A percentile compares a stretch with the other conserved stretches of the same genome.
Conservation (phyloP, 257 asterid species). For the Solanum rostratum region DNA sequence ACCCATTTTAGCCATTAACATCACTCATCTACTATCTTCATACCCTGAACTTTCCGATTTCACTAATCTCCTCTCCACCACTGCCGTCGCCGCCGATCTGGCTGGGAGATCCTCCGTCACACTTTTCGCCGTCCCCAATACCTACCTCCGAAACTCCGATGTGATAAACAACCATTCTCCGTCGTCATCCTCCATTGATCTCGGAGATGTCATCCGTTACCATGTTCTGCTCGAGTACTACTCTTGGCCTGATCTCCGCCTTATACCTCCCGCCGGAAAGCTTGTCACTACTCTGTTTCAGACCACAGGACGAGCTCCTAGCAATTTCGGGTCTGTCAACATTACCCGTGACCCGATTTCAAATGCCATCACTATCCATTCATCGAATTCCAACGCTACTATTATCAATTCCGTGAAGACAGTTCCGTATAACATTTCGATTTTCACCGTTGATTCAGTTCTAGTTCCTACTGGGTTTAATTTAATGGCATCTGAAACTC, state of each 20-base stretch:
- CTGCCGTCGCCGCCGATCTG: conserved; percentile 52
- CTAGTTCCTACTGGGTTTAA: conserved; percentile 36
- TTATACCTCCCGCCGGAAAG: conserved; percentile 37
- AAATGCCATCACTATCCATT: conserved; percentile 21
- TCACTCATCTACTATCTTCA: conserved; percentile 36
- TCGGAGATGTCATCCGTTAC: conserved; percentile 73
- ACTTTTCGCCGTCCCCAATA: conserved; percentile 45
- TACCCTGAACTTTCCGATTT: conserved; percentile 44
- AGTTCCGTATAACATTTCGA: conserved; percentile 30
- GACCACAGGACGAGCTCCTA: conserved; percentile 59
- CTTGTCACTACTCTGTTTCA: conserved; percentile 64
- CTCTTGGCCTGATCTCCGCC: conserved; percentile 51
- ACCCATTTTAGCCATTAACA: conserved; percentile 25
- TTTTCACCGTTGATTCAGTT: conserved; percentile 34
- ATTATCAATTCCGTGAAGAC: conserved; percentile 28
- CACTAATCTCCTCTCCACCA: conserved; percentile 43
- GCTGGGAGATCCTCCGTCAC: conserved; percentile 37
- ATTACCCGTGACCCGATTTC: conserved; percentile 31
- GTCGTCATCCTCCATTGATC: conserved; percentile 31
- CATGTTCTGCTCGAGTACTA: conserved; percentile 65
- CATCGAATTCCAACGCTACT: conserved; percentile 45
- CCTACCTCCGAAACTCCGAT: conserved; percentile 27
- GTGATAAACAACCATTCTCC: background rate
- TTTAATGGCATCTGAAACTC: conserved; percentile 51
- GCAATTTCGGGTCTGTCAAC: conserved; percentile 48